Evolutionary conservation across 495 filamentous ascomycete species (phyloP).

Genomic region (Aspergillus panamensis): DNA sequence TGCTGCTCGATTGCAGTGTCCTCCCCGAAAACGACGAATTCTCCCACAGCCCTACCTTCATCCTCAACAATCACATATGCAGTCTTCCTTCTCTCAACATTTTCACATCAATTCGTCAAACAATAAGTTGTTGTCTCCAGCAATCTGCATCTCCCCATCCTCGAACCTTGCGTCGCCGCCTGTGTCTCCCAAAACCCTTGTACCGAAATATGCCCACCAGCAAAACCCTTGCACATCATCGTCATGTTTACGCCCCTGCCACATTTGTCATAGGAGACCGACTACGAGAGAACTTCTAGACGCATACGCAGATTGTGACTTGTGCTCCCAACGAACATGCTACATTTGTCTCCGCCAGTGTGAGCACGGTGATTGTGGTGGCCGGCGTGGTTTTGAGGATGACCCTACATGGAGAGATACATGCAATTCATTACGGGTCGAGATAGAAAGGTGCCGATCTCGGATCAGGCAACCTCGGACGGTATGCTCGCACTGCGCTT

Average conservation of each 20-base stretch:
- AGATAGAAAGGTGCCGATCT: constrained; percentile 1
- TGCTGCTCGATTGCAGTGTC: constrained; percentile 27
- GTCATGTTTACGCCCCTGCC: constrained; percentile 43
- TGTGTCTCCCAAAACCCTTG: constrained; percentile 35
- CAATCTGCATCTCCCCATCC: constrained; percentile 21
- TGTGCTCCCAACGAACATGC: constrained; percentile 47
- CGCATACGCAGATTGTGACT: constrained; percentile 48
- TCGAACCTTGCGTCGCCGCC: constrained; percentile 33
- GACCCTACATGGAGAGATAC: constrained; percentile 4
- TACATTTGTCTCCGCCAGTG: constrained; percentile 53
- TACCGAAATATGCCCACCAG: constrained; percentile 24
- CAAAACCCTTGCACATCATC: constrained; percentile 25
- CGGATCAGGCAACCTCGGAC: constrained; percentile 21
- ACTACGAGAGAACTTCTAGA: constrained; percentile 46
- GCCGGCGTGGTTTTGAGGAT: background rate
- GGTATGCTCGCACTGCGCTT: constrained; percentile 42
- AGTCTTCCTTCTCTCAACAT: constrained; percentile 12
- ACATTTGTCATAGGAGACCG: constrained; percentile 50
- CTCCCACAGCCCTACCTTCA: constrained; percentile 24
- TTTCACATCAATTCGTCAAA: constrained; percentile 10
- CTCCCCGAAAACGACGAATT: constrained; percentile 37
- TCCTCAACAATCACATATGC: constrained; percentile 4
- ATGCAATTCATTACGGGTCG: constrained; percentile 3
- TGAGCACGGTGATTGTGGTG: constrained; percentile 31
- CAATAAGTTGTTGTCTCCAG: constrained; percentile 26